Conservation (phyloP, 2,329 filamentous ascomycete genomes). For the Fulvia fulva region DNA sequence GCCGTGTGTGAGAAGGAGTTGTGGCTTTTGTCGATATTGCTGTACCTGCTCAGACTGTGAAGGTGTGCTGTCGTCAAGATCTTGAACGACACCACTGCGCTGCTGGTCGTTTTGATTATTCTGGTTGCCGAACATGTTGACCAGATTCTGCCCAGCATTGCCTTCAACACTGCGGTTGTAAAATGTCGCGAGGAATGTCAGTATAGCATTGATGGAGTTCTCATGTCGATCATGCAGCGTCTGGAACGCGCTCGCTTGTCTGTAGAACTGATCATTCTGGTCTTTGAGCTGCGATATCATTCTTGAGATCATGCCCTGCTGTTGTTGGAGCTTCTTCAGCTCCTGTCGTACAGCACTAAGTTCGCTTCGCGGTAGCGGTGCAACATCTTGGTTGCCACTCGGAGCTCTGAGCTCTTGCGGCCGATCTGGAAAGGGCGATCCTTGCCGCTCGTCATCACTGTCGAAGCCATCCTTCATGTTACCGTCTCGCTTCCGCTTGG, state of each 20-base stretch:
- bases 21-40: slow-evolving; percentile 27
- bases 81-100: slow-evolving; percentile 60
- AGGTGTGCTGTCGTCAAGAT: slow-evolving; percentile 45
- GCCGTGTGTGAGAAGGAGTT: slow-evolving; percentile 30
- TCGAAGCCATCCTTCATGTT: slow-evolving; percentile 64
- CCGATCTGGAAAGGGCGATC: slow-evolving; percentile 27
- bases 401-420: slow-evolving; percentile 23
- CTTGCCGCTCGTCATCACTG: slow-evolving; percentile 59
- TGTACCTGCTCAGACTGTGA: slow-evolving; percentile 31
- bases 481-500: slow-evolving; percentile 53
- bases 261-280: slow-evolving; percentile 83
- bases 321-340: slow-evolving; percentile 73
- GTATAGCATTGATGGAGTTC: slow-evolving; percentile 97
- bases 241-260: slow-evolving; percentile 84
- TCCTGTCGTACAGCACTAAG: slow-evolving; percentile 74
- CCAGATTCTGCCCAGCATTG: slow-evolving; percentile 71
- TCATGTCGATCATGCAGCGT: slow-evolving; percentile 93
- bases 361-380: slow-evolving; percentile 64
- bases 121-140: slow-evolving; percentile 71
- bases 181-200: slow-evolving; percentile 93
- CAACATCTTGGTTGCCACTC: slow-evolving; percentile 41
- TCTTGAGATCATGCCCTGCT: slow-evolving; percentile 79
- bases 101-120: slow-evolving; percentile 32
- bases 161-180: slow-evolving; percentile 92
- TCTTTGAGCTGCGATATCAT: slow-evolving; percentile 76